Base-by-base conservation (phyloP, 163 green algal species). In the Scenedesmus sp. region DNA sequence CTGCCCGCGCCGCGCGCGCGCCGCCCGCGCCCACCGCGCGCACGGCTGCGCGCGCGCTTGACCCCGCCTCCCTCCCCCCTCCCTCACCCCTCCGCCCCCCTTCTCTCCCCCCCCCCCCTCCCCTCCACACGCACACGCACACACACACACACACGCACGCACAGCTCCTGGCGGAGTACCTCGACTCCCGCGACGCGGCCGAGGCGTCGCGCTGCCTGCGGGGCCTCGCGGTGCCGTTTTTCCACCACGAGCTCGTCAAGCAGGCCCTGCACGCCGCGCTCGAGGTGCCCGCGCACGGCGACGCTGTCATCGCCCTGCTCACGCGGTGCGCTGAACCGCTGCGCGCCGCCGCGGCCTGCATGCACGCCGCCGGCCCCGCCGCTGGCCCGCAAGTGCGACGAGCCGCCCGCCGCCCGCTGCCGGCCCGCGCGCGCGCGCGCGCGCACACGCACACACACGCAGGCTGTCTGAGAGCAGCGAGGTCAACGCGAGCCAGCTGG, bases 191-290 rank as follows among this genome's bases (percentile, higher is more conserved):
- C 0, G 94, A 98, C 81, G 75, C 88, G 2, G 83, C 63, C 7
- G 96, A 98, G 84, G 93, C 92, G 14, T 66, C 80, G 4, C 77
- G 85, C 44, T 92, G 91, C 77, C 83, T 98, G 57, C 36, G 72
- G 1, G 82, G 90, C 45, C 87, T 99, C 44, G 80, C 87, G 20
- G 84, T 97, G 67, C 93, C 94, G 44, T 99, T 98, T 86, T 99
- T 98, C 90, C 93, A 98, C 86, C 96, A 99, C 81, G 95, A 99
- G 83, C 78, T 98, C 18, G 94, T 97, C 39, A 97, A 96, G 84
- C 90, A 95, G 83, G 71, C 29, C 11, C 48, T 82, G 29, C 72
- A 82, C 24, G 36, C 47, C 26, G 80, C 63, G 15, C 78, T 85
- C 72, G 63, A 58, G 29, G 31, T 48, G n/a, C 34, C 47, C 2